Evolutionary conservation across 371 early-diverging fungal species (phyloP).

Genomic region (Mucor velutinosus): DNA sequence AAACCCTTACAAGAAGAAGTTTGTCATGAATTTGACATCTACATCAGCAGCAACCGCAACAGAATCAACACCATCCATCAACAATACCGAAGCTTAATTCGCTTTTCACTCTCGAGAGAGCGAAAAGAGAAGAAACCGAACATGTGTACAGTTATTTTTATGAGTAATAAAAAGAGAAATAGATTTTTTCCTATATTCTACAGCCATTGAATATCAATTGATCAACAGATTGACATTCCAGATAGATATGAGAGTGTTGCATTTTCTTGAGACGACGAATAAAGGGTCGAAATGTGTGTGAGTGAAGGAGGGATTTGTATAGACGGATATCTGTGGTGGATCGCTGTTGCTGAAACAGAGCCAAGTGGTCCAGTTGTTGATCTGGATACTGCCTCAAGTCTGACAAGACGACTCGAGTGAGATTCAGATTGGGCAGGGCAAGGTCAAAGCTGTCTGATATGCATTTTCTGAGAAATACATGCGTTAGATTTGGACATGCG

Average conservation of each 20-base stretch:
- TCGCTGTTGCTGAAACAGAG: neutral
- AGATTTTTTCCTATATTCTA: neutral
- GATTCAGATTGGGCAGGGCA: neutral
- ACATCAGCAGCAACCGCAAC: neutral
- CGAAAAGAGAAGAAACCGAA: neutral
- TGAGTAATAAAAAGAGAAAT: neutral
- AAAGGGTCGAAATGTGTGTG: slow-evolving; percentile 1
- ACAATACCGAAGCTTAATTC: neutral
- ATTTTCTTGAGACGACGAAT: slow-evolving; percentile 6
- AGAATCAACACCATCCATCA: neutral
- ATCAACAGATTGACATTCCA: slow-evolving; percentile 10
- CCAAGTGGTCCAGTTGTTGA: neutral
- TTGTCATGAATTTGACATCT: neutral
- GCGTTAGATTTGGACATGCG: neutral
- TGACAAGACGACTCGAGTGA: neutral
- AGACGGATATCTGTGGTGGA: neutral
- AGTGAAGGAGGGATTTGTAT: slow-evolving; percentile 2
- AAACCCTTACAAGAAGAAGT: slow-evolving; percentile 40
- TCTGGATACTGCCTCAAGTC: neutral
- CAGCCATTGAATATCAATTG: slow-evolving; percentile 13
- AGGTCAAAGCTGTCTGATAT: neutral
- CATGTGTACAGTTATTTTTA: slow-evolving; percentile 16
- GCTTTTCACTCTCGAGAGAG: neutral
- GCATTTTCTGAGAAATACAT: slow-evolving; percentile 3
- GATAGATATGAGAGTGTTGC: neutral